phyloP scores from a whole-genome alignment of 495 filamentous ascomycete species.

The Pyronema domesticum region DNA sequence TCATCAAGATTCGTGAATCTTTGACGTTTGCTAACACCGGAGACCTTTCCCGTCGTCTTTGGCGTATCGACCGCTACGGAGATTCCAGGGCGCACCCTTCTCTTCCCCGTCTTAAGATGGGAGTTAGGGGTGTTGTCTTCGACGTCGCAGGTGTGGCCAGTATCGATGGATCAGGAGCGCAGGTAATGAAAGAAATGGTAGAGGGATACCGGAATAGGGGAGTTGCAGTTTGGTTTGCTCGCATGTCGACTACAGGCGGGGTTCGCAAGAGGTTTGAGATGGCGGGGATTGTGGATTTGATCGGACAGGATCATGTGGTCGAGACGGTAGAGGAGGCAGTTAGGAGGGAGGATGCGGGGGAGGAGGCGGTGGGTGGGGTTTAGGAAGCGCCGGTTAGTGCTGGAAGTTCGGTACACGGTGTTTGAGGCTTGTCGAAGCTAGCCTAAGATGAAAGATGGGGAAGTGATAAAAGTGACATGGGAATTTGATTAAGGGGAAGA shows the following conservation, averaged over 20 bases:
- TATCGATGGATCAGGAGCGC: constrained; percentile 80
- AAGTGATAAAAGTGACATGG: too few species aligned
- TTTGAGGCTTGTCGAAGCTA: too few species aligned
- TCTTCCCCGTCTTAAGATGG: constrained; percentile 33
- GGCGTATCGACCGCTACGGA: constrained; percentile 74
- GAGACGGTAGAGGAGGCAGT: constrained; percentile 68
- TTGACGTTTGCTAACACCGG: constrained; percentile 96
- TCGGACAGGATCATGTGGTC: constrained; percentile 56
- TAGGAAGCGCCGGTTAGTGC: neutral
- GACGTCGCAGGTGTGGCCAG: constrained; percentile 89
- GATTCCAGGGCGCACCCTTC: constrained; percentile 70
- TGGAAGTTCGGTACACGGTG: too few species aligned
- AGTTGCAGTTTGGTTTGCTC: constrained; percentile 74
- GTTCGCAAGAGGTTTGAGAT: constrained; percentile 58
- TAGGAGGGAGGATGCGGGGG: constrained; percentile 23
- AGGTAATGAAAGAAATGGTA: constrained; percentile 83
- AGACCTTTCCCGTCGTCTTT: constrained; percentile 65
- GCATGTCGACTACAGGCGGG: constrained; percentile 39
- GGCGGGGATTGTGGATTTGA: constrained; percentile 73
- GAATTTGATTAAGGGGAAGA: too few species aligned
- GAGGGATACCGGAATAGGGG: constrained; percentile 50
- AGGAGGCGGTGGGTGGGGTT: neutral
- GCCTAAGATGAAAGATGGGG: too few species aligned
- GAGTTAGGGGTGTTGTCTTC: constrained; percentile 66
- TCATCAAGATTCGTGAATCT: constrained; percentile 93